A percentile compares a stretch with the other conserved stretches of the same genome.
phyloP scores from a whole-genome alignment of 2,329 filamentous ascomycete species.

The Arachnopeziza araneosa region DNA sequence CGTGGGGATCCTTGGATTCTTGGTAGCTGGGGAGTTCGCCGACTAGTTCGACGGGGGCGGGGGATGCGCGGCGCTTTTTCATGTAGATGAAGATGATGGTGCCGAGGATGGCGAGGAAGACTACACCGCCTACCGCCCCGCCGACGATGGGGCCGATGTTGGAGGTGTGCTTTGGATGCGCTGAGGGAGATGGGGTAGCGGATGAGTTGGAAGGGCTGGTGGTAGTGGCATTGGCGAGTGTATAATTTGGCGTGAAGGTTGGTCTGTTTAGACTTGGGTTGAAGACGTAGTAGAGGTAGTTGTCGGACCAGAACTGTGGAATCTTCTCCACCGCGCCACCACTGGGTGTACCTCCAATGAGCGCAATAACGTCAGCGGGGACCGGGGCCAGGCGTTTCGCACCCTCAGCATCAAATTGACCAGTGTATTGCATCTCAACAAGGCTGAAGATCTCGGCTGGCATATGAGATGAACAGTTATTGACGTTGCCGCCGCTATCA shows the following conservation, averaged over 20 bases:
- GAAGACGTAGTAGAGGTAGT: conserved; percentile 25
- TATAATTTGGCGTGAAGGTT: conserved; percentile 14
- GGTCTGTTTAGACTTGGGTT: conserved; percentile 18
- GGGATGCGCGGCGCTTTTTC: neutral
- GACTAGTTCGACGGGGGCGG: neutral
- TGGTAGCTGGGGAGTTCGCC: conserved; percentile 7
- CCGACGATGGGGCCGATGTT: conserved; percentile 2
- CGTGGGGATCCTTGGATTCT: conserved; percentile 3
- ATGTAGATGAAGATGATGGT: neutral
- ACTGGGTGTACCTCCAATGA: conserved; percentile 37
- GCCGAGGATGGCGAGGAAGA: neutral
- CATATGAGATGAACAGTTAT: conserved; percentile 14
- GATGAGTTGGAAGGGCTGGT: neutral
- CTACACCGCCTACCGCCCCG: conserved; percentile 4
- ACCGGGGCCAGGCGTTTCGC: conserved; percentile 33
- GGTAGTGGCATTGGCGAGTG: neutral
- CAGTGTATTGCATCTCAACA: conserved; percentile 22
- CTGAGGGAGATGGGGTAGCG: neutral
- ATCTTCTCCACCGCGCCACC: conserved; percentile 30
- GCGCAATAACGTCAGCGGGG: conserved; percentile 42
- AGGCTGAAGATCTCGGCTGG: conserved; percentile 23
- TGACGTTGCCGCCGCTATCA: neutral
- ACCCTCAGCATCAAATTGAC: conserved; percentile 26
- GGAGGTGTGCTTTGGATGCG: neutral
- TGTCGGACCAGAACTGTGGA: conserved; percentile 20